These are phyloP conservation scores for Rugosomyces carneus DNA, from an alignment of 1,284 basidiomycete species.

Conservation along the genomic window DNA sequence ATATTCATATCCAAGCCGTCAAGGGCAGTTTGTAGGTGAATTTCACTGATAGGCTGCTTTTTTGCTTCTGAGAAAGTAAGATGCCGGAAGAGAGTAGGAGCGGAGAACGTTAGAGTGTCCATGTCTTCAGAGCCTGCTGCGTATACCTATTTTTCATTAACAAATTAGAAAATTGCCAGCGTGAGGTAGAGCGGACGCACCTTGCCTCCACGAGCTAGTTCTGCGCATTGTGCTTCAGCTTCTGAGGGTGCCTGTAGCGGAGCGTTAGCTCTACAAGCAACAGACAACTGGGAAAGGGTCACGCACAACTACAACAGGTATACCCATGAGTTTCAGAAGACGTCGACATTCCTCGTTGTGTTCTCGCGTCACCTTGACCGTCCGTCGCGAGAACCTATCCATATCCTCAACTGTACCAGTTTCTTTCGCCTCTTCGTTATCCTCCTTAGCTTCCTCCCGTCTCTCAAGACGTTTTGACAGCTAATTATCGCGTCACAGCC, in stretches of 20 bases:
- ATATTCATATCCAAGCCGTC: conserved; percentile 90
- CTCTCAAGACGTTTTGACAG: conserved; percentile 89
- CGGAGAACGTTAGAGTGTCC: conserved; percentile 96
- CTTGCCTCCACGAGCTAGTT: conserved; percentile 92
- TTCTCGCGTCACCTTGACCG: conserved; percentile 92
- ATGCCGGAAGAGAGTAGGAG: conserved; percentile 91
- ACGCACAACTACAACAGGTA: conserved; percentile 85
- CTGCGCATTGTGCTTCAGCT: conserved; percentile 98
- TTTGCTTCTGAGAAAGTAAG: conserved; percentile 99
- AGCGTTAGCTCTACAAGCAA: conserved; percentile 4
- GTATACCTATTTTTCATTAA: too few relatives aligned
- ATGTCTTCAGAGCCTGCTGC: conserved; percentile 99
- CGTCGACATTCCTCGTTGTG: conserved; percentile 95
- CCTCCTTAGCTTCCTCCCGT: conserved; percentile 90
- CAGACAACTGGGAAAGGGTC: background rate
- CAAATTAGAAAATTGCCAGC: background rate
- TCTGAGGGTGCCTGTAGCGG: conserved; percentile 86
- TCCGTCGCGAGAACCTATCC: conserved; percentile 85
- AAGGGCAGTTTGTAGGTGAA: conserved; percentile 77
- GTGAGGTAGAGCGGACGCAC: conserved; percentile 30
- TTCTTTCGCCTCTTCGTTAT: conserved; percentile 95
- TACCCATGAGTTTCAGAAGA: conserved; percentile 92
- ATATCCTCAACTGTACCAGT: conserved; percentile 90
- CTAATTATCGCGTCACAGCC: conserved; percentile 33
- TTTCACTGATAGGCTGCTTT: conserved; percentile 96